Base-by-base conservation (phyloP, 805 yeast species). In the Candida dendrica region DNA sequence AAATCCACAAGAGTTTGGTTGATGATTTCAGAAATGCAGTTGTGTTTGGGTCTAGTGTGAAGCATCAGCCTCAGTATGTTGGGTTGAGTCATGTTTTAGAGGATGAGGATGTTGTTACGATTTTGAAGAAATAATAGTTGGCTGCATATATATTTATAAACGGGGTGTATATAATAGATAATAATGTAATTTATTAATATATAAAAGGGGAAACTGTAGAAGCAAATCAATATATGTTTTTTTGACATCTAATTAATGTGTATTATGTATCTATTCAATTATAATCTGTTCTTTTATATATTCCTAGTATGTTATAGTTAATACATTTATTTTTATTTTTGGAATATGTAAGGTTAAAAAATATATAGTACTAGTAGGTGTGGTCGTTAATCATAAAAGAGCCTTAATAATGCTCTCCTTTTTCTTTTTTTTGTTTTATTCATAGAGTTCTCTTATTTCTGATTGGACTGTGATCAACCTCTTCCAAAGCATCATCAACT, bases 61-160 rank as follows among this genome's bases (percentile, higher is more conserved):
- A 93, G 69, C 98, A 93, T 63, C 97, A 91, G 65, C 98, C 98
- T 14, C 98, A 93, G 68, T 79, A 82, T 51, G 98, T 91, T 37
- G 98, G 98, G 24, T 71, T 93, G 51, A 64, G 74, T 37, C 98
- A 93, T 67, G 71, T 63, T 11, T 70, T 93, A 53, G 84, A 82
- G 65, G 99, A 93, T 65, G 99, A 93, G 66, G 99, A 93, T 65
- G 98, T 93, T 27, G 95, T 93, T 40, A 91, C 98, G 16, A 87
- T 90, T 53, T 74, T 90, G 66, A 90, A 90, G 69, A 83, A 86
- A 60, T 65, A 49, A 51, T 45, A 33, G 8, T 22, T 22, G 24
- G 6, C 24, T 22, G 8, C 24, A 22, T 22, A 22, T 22, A 22
- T 18, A 15, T 27, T 27, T n/a, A 26, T 14, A 11, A 29, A 29